These are phyloP conservation scores for Candida awuae DNA, from an alignment of 805 yeast genomes.

Conservation along the genomic window DNA sequence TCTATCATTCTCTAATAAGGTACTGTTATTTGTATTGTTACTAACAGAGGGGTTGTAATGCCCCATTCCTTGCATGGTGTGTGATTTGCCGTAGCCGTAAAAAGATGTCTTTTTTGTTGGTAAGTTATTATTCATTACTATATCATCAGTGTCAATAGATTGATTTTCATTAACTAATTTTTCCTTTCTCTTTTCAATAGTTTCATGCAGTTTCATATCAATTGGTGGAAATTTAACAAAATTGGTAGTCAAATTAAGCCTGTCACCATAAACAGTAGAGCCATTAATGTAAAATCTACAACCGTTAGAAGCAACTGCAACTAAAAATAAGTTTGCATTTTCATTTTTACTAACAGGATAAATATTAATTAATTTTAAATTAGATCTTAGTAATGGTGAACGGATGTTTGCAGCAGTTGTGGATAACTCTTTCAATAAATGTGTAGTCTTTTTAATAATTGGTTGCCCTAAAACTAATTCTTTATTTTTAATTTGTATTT, in stretches of 20 bases:
- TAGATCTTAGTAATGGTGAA: conserved; percentile 44
- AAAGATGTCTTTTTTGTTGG: conserved; percentile 4
- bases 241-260: conserved; percentile 30
- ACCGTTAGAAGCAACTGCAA: conserved; percentile 79
- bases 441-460: conserved; percentile 35
- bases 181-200: conserved; percentile 29
- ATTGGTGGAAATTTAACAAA: conserved; percentile 41
- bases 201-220: conserved; percentile 25
- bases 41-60: conserved; percentile 1
- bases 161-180: conserved; percentile 32
- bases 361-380: conserved; percentile 53
- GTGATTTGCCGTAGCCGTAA: conserved; percentile 1
- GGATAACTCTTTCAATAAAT: conserved; percentile 41
- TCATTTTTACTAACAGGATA: conserved; percentile 56
- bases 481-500: conserved; percentile 38
- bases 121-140: conserved; percentile 1
- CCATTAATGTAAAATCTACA: conserved; percentile 65
- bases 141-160: conserved; percentile 2
- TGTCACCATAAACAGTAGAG: conserved; percentile 29
- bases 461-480: conserved; percentile 25
- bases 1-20: neutral
- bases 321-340: conserved; percentile 59
- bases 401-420: conserved; percentile 33
- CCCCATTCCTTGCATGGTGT: neutral
- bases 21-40: neutral